Evolutionary conservation across 108 stramenopile genomes (phyloP), one percentile per base, ranked within the genome.

Genomic region (Pseudonitzschia multiseries): DNA sequence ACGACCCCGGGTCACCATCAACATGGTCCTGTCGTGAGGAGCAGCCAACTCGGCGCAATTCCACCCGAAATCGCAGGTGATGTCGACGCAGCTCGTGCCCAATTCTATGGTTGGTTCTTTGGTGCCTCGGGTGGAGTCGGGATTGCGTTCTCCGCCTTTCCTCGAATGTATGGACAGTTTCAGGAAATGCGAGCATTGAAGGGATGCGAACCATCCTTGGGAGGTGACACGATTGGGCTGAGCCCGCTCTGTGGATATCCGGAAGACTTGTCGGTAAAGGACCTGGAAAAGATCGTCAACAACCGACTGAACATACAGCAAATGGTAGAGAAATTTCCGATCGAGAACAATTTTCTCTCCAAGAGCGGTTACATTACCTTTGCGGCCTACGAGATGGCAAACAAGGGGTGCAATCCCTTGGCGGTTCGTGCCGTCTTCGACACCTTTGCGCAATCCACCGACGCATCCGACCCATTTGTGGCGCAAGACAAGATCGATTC

Each of bases 351-450:
- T 73, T 89, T 87, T 61, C 65, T 85, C 33, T 71, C 84, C 44
- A 66, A 62, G 43, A 84, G 72, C 57, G 90, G 90, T 10, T 91
- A 91, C 69, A 46, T 87, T 67, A 87, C 87, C 22, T 91, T 74
- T 77, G 52, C 57, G 8, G 85, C 88, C 21, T 89, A 83, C 65
- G 73, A 65, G 12, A 68, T 60, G 43, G 86, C 83, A 36, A 89
- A 89, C 68, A 72, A 57, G 13, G 80, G 74, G 0, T 73, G 68
- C 71, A 87, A 91, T 83, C 87, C 87, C 4, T 77, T 89, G 66
- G 81, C 86, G 4, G 76, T 91, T 18, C 78, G 90, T 26, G 90
- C 90, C 33, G 75, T 91, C 20, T 89, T 91, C 70, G 90, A 91
- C 82, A 32, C 69, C 10, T 79, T 81, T 71, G 74, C 83, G 14